Evolutionary conservation across 768 basidiomycete genomes (phyloP).

Genomic region (Collybiopsis luxurians): DNA sequence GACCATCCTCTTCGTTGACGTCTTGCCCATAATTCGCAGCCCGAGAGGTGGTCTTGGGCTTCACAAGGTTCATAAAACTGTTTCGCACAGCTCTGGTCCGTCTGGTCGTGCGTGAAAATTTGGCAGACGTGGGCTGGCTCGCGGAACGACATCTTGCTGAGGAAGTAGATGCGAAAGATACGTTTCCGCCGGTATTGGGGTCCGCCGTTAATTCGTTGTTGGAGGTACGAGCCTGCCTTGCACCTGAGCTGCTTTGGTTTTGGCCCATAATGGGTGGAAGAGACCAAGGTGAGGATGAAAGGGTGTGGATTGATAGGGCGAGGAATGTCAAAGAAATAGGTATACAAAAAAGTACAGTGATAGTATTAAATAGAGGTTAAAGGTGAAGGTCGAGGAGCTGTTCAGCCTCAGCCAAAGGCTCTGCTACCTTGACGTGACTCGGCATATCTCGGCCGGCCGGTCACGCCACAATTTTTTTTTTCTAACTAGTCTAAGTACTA

Average conservation of each 20-base stretch:
- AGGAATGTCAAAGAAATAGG: not conserved
- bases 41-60: constrained; percentile 10
- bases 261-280: not conserved
- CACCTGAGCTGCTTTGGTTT: not conserved
- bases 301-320: not conserved
- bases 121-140: not conserved
- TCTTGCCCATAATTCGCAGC: constrained; percentile 13
- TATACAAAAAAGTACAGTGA: too few relatives aligned
- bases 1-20: constrained; percentile 13
- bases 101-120: not conserved
- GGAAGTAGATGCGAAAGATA: not conserved
- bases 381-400: too few relatives aligned
- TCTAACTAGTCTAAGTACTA: not conserved
- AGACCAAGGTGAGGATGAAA: not conserved
- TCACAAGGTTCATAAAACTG: constrained; percentile 30
- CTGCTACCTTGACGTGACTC: too few relatives aligned
- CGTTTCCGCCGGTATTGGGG: not conserved
- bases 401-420: too few relatives aligned
- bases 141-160: too few relatives aligned
- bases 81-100: constrained; percentile 23
- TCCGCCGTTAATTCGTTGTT: not conserved
- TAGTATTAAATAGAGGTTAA: too few relatives aligned
- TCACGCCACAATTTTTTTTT: not conserved
- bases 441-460: too few relatives aligned
- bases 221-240: not conserved